Evolutionary conservation across 2,329 filamentous ascomycete genomes (phyloP).

Genomic region (Coleophoma cylindrospora): DNA sequence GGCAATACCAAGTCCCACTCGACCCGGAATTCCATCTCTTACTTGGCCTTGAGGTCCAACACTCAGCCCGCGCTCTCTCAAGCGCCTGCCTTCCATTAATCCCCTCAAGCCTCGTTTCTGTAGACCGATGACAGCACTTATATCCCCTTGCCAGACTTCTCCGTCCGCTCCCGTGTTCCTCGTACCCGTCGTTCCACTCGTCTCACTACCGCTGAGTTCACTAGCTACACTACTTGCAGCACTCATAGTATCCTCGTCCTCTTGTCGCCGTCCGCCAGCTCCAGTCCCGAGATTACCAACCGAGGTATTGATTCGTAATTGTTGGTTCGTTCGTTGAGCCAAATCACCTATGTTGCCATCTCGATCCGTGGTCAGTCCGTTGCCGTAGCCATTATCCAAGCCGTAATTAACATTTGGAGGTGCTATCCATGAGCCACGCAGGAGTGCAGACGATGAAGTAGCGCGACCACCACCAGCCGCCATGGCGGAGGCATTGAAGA

Average conservation of each 20-base stretch:
- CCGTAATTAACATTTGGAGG: conserved; percentile 35
- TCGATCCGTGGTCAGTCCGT: conserved; percentile 8
- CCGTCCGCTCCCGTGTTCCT: conserved; percentile 34
- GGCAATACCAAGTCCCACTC: conserved; percentile 50
- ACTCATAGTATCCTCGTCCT: conserved; percentile 29
- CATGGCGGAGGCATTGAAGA: conserved; percentile 98
- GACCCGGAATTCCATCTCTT: conserved; percentile 24
- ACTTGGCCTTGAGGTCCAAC: conserved; percentile 24
- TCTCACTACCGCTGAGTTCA: conserved; percentile 25
- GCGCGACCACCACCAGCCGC: conserved; percentile 88
- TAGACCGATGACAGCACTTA: conserved; percentile 87
- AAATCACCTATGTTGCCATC: conserved; percentile 9
- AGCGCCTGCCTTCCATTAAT: conserved; percentile 86
- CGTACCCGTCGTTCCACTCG: conserved; percentile 31
- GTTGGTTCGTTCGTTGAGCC: conserved; percentile 17
- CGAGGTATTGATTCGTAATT: conserved; percentile 45
- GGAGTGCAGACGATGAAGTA: conserved; percentile 51
- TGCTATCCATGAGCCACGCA: conserved; percentile 45
- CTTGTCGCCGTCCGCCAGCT: conserved; percentile 23
- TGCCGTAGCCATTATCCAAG: conserved; percentile 22
- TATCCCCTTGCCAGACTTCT: conserved; percentile 75
- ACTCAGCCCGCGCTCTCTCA: conserved; percentile 64
- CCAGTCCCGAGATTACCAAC: conserved; percentile 29
- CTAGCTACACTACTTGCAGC: conserved; percentile 20
- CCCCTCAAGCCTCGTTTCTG: conserved; percentile 91